Evolutionary conservation across 495 filamentous ascomycete species (phyloP), one percentile per base, ranked within the genome.

Genomic region (Daldinia caldariorum): DNA sequence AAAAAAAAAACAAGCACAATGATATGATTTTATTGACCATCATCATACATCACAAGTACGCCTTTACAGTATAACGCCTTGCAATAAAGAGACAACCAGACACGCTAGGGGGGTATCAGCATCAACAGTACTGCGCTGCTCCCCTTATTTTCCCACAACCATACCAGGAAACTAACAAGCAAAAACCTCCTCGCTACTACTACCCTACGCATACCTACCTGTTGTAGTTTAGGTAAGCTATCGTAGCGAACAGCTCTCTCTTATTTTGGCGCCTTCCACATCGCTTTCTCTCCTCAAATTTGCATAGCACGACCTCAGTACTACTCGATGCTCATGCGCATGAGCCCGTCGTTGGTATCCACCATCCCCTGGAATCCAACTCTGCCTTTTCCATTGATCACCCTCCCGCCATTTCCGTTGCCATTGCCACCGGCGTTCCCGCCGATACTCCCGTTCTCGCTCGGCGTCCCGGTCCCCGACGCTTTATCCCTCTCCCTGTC

Each of bases 251-350:
- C 51, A 18, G 14, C 53, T 32, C 53, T 16, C 53, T 6, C 13
- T 1, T 47, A 47, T 22, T 22, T 22, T 0, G 5, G 9, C 3
- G 31, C 16, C 53, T 32, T 12, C 9, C 8, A 10, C 6, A 56
- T 6, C 53, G 0, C 53, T 18, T 18, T 18, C 9, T 18, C 29
- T 10, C n/a, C 32, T 16, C n/a, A 12, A 12, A 1, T 22, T 18
- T 12, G 3, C 20, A 22, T 16, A 10, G 43, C 43, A 22, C 18
- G 18, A 22, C 16, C 9, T 10, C 4, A 10, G 16, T 29, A 9
- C 13, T 70, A 91, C 72, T 97, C 94, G 75, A 97, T 94, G 76
- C 92, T 97, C 93, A 99, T 94, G 74, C 95, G 93, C 92, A 97
- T 97, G 69, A 98, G 83, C 20, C 94, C 92, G 80, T 98, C 95